Evolutionary conservation across 345 rosid genomes (phyloP).

Genomic region (Isatis tinctoria): DNA sequence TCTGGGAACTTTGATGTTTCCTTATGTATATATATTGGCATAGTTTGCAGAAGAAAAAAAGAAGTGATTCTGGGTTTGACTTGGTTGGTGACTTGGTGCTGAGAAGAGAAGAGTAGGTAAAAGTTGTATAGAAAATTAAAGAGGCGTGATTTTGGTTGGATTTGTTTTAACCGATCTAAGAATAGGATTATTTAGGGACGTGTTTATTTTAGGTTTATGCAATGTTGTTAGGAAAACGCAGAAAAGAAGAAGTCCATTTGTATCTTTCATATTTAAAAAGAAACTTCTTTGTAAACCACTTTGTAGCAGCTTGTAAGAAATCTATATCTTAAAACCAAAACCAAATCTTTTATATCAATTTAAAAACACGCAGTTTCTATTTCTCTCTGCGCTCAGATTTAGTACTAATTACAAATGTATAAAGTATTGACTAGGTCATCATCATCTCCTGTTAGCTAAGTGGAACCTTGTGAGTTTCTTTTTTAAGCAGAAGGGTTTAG

Average conservation of each 20-base stretch:
- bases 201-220: conserved; percentile 7
- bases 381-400: neutral
- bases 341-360: neutral
- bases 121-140: conserved; percentile 49
- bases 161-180: conserved; percentile 27
- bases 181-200: conserved; percentile 15
- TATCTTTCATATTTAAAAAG: conserved; percentile 11
- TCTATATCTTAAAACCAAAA: conserved; percentile 5
- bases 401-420: conserved; percentile 26
- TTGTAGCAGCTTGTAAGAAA: conserved; percentile 16
- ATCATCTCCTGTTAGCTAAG: conserved; percentile 22
- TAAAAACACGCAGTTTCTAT: conserved; percentile 1
- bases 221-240: neutral
- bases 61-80: conserved; percentile 32
- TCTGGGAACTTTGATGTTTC: conserved; percentile 3
- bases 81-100: conserved; percentile 38
- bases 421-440: conserved; percentile 10
- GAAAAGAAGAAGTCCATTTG: neutral
- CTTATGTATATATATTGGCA: conserved; percentile 44
- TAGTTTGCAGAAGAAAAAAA: conserved; percentile 19
- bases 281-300: conserved; percentile 11
- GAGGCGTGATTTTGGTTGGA: conserved; percentile 39
- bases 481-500: conserved; percentile 5
- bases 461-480: neutral
- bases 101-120: conserved; percentile 32